These are phyloP conservation scores for Prinsepia uniflora DNA, from an alignment of 306 rosid species.

Conservation along the genomic window DNA sequence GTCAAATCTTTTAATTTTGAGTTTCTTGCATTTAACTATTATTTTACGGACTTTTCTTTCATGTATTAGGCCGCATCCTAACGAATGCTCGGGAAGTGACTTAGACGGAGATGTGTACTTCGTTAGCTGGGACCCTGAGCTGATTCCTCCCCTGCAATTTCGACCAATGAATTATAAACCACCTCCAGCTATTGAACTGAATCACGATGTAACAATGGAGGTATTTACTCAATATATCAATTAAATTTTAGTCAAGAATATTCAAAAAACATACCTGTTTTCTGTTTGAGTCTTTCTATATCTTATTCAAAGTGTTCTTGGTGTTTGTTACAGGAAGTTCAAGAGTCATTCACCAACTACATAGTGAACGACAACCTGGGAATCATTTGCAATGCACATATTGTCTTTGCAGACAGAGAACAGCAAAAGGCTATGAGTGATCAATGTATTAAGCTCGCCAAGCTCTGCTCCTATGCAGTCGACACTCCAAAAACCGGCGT, in stretches of 20 bases:
- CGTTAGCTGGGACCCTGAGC: constrained; percentile 45
- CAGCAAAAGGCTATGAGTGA: constrained; percentile 26
- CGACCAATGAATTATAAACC: constrained; percentile 27
- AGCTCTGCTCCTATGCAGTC: constrained; percentile 35
- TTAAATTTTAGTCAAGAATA: background rate
- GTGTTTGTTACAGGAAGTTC: constrained; percentile 26
- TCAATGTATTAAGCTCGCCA: constrained; percentile 29
- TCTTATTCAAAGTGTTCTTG: background rate
- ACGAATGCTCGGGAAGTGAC: constrained; percentile 49
- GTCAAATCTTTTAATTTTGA: background rate
- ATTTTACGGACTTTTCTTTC: background rate
- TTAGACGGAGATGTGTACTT: constrained; percentile 43
- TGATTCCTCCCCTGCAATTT: constrained; percentile 24
- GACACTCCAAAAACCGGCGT: constrained; percentile 43
- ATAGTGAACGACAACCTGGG: constrained; percentile 37
- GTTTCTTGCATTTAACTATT: background rate
- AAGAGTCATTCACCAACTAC: constrained; percentile 33
- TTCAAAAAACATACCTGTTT: too few species aligned
- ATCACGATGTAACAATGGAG: constrained; percentile 38
- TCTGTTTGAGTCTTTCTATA: background rate
- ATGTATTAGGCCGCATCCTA: constrained; percentile 36
- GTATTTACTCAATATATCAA: constrained; percentile 5
- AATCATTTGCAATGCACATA: constrained; percentile 37
- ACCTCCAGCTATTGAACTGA: constrained; percentile 12
- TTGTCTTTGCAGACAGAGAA: constrained; percentile 31